Evolutionary conservation across 2,329 filamentous ascomycete genomes (phyloP).

Genomic region (Fusarium sp.): DNA sequence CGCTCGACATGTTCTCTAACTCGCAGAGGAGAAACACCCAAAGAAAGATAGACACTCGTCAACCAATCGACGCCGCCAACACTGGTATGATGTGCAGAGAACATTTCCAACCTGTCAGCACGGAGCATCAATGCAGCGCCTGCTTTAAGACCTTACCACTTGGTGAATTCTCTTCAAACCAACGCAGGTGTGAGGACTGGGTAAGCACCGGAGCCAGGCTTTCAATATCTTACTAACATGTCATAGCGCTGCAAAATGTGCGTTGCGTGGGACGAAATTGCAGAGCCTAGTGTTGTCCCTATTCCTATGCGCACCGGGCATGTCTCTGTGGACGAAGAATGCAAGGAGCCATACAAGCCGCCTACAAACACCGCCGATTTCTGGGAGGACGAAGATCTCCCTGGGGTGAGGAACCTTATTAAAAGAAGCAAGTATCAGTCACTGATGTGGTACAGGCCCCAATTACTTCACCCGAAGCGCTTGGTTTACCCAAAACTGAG

Average conservation of each 20-base stretch:
- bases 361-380: constrained; percentile 40
- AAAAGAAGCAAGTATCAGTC: background rate
- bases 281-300: constrained; percentile 49
- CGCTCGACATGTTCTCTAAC: constrained; percentile 47
- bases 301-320: constrained; percentile 48
- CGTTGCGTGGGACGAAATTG: constrained; percentile 49
- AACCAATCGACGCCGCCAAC: constrained; percentile 14
- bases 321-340: constrained; percentile 47
- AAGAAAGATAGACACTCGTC: constrained; percentile 23
- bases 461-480: constrained; percentile 35
- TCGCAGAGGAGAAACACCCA: constrained; percentile 41
- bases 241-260: constrained; percentile 50
- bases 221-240: background rate
- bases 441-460: constrained; percentile 42
- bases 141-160: constrained; percentile 46
- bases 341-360: constrained; percentile 9
- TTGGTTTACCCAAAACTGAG: constrained; percentile 35
- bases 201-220: constrained; percentile 40
- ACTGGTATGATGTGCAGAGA: constrained; percentile 53
- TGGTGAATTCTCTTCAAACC: constrained; percentile 47
- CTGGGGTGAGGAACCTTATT: constrained; percentile 23
- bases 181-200: constrained; percentile 40
- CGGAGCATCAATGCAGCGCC: constrained; percentile 47
- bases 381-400: constrained; percentile 37
- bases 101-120: constrained; percentile 40